These are phyloP conservation scores for Tuber magnatum DNA, from an alignment of 495 filamentous ascomycete species.

Conservation along the genomic window DNA sequence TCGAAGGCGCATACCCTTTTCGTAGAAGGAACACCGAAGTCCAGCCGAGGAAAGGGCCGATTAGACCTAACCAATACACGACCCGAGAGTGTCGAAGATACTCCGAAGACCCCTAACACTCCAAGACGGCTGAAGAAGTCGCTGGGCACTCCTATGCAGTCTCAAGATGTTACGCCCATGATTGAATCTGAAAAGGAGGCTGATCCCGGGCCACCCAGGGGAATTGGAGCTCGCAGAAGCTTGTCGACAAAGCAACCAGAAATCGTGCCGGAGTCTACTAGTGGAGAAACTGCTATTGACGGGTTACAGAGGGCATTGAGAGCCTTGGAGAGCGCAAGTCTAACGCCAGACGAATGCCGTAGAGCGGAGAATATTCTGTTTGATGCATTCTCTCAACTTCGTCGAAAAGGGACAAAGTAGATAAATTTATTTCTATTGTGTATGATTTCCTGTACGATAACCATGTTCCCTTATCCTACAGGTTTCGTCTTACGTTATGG, in stretches of 20 bases:
- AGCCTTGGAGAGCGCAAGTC: slow-evolving; percentile 4
- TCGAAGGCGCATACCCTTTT: slow-evolving; percentile 3
- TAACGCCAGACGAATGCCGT: slow-evolving; percentile 18
- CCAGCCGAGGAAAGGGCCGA: not conserved
- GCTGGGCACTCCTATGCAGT: not conserved
- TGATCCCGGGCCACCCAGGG: not conserved
- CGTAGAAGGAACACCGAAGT: not conserved
- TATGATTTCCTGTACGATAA: not conserved
- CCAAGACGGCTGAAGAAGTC: not conserved
- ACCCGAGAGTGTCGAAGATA: not conserved
- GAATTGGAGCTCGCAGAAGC: slow-evolving; percentile 6
- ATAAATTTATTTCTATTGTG: not conserved
- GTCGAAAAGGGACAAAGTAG: slow-evolving; percentile 14
- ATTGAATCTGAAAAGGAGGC: not conserved
- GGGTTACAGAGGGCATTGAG: slow-evolving; percentile 16
- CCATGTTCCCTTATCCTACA: not conserved
- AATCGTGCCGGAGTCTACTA: not conserved
- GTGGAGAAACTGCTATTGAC: slow-evolving; percentile 11
- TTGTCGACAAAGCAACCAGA: not conserved
- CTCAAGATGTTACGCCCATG: not conserved
- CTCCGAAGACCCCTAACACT: not conserved
- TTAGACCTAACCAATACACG: not conserved
- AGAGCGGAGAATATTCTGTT: slow-evolving; percentile 30
- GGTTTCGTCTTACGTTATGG: not conserved
- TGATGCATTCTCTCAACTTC: slow-evolving; percentile 25